A percentile compares a stretch with the other conserved stretches of the same genome.
phyloP scores from a whole-genome alignment of 78 protist species.

The Monocercomonoides exilis region DNA sequence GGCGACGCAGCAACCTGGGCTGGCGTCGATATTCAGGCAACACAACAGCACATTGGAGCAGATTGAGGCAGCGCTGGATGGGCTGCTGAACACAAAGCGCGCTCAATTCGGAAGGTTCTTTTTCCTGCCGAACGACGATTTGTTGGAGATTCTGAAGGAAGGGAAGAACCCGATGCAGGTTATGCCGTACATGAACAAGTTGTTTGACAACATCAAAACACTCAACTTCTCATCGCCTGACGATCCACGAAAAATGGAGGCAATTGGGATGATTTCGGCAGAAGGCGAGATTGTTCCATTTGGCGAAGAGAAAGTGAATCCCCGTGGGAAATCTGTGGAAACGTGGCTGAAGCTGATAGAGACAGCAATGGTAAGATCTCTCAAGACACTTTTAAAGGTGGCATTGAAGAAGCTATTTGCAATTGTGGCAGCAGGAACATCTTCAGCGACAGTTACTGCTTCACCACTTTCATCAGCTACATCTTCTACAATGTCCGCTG shows the following conservation, averaged over 20 bases:
- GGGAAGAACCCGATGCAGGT: constrained; percentile 52
- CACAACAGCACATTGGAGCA: constrained; percentile 36
- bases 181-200: constrained; percentile 60
- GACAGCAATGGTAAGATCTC: constrained; percentile 21
- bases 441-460: not conserved
- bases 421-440: not conserved
- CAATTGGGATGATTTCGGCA: not conserved
- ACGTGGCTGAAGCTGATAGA: constrained; percentile 55
- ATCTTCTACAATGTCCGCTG: no score
- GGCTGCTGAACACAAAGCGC: constrained; percentile 61
- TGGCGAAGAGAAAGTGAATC: not conserved
- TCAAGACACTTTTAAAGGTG: constrained; percentile 13
- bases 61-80: constrained; percentile 50
- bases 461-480: no score
- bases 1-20: not conserved
- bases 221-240: not conserved
- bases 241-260: not conserved
- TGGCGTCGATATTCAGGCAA: not conserved
- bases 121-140: constrained; percentile 72
- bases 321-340: constrained; percentile 41
- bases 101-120: constrained; percentile 57
- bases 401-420: not conserved
- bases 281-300: constrained; percentile 3
- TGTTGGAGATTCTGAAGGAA: constrained; percentile 62
- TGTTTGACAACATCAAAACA: constrained; percentile 33